Conservation (phyloP, 495 filamentous ascomycete genomes). For the Aspergillus bertholletiae region DNA sequence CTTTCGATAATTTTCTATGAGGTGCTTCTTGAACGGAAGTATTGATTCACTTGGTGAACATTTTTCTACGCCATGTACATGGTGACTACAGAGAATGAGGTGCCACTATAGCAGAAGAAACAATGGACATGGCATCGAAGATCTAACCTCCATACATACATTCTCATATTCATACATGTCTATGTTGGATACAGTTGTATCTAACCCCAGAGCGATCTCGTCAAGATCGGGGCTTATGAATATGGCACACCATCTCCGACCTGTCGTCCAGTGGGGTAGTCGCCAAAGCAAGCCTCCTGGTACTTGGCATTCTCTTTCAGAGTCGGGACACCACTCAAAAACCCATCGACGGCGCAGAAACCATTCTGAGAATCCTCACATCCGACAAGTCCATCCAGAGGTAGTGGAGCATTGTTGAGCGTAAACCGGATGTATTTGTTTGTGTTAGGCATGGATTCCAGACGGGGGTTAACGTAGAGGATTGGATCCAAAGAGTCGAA, state of each 20-base stretch:
- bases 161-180: too few relatives aligned
- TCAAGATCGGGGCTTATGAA: neutral
- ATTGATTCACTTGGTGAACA: too few relatives aligned
- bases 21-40: too few relatives aligned
- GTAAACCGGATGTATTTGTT: conserved; percentile 27
- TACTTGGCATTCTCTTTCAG: conserved; percentile 24
- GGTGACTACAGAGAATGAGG: too few relatives aligned
- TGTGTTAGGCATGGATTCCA: conserved; percentile 12
- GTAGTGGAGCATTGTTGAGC: conserved; percentile 27
- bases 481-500: conserved; percentile 20
- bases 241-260: conserved; percentile 21
- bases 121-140: neutral
- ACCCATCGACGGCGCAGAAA: conserved; percentile 23
- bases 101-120: too few relatives aligned
- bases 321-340: conserved; percentile 16
- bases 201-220: too few relatives aligned
- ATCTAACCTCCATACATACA: neutral
- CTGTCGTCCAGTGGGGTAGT: conserved; percentile 20
- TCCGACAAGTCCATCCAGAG: conserved; percentile 19
- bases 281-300: conserved; percentile 26
- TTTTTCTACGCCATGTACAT: too few relatives aligned
- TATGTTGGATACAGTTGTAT: too few relatives aligned
- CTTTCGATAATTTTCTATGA: too few relatives aligned
- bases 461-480: conserved; percentile 26
- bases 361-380: conserved; percentile 23